Evolutionary conservation across 1,139 yeast genomes (phyloP).

Genomic region (Geotrichum macrosporum): DNA sequence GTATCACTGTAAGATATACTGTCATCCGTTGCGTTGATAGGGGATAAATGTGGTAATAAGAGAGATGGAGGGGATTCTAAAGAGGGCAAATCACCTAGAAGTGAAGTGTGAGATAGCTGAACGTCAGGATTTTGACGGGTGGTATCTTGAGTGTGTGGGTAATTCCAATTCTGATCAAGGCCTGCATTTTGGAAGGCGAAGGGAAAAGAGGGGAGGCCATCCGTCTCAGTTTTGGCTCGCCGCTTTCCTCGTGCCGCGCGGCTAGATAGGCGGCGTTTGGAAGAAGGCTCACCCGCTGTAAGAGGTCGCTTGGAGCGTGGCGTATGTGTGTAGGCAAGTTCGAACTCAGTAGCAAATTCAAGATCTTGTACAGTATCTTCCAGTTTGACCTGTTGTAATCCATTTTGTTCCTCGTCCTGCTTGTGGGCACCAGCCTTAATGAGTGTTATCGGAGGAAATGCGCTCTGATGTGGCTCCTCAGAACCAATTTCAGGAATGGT

Average conservation of each 20-base stretch:
- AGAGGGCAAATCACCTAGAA: background rate
- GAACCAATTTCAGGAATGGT: conserved; percentile 14
- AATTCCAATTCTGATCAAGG: background rate
- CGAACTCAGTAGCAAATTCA: background rate
- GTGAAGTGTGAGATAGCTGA: background rate
- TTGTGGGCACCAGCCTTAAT: conserved; percentile 17
- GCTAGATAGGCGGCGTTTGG: conserved; percentile 6
- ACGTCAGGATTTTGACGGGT: background rate
- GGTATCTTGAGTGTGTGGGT: background rate
- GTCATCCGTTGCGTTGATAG: background rate
- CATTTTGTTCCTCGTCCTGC: background rate
- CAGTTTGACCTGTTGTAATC: background rate
- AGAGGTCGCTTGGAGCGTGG: background rate
- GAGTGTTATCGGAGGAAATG: conserved; percentile 10
- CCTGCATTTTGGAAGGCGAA: background rate
- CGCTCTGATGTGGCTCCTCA: background rate
- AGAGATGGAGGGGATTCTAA: conserved; percentile 9
- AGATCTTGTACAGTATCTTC: conserved; percentile 19
- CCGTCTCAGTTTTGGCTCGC: conserved; percentile 9
- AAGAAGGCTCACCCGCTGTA: conserved; percentile 1
- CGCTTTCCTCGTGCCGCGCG: background rate
- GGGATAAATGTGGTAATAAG: background rate
- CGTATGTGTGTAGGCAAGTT: conserved; percentile 3
- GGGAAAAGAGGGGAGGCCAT: conserved; percentile 4
- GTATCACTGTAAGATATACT: background rate